Evolutionary conservation across 345 rosid species (phyloP).

Genomic region (Heritiera littoralis): DNA sequence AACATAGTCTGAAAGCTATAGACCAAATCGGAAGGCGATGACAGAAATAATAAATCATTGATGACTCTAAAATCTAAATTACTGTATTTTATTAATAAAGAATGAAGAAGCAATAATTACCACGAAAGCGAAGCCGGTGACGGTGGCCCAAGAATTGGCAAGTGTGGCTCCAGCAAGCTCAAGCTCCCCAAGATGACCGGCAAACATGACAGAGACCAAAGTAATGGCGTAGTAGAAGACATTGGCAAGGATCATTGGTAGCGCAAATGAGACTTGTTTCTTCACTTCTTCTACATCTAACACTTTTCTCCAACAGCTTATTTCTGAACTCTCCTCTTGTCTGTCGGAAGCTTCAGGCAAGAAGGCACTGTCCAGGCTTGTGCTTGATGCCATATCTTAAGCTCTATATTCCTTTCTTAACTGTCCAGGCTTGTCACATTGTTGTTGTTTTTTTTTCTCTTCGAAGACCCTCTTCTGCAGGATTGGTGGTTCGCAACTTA

Average conservation of each 20-base stretch:
- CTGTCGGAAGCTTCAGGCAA: neutral
- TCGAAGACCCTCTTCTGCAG: neutral
- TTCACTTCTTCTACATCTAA: neutral
- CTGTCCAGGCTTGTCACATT: too few relatives aligned
- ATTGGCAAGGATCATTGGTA: neutral
- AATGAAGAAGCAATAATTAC: constrained; percentile 19
- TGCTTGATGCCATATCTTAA: neutral
- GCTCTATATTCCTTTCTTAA: neutral
- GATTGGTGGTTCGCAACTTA: neutral
- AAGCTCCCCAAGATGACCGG: constrained; percentile 29
- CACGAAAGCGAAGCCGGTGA: constrained; percentile 54
- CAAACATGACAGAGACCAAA: constrained; percentile 8
- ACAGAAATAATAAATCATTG: too few relatives aligned
- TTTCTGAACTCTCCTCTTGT: neutral
- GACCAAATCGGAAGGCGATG: too few relatives aligned
- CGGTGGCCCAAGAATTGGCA: constrained; percentile 56
- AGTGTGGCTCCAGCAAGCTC: constrained; percentile 62
- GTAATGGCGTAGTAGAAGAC: neutral
- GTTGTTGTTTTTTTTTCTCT: neutral
- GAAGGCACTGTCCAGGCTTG: neutral
- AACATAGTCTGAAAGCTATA: too few relatives aligned
- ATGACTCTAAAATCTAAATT: too few relatives aligned
- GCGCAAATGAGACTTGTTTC: neutral
- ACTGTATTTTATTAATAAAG: too few relatives aligned
- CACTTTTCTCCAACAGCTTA: neutral